Percentiles rank a stretch among this genome's conserved stretches.
Evolutionary conservation across 2,329 filamentous ascomycete genomes (phyloP).

Genomic region (Pseudogymnoascus sp.): DNA sequence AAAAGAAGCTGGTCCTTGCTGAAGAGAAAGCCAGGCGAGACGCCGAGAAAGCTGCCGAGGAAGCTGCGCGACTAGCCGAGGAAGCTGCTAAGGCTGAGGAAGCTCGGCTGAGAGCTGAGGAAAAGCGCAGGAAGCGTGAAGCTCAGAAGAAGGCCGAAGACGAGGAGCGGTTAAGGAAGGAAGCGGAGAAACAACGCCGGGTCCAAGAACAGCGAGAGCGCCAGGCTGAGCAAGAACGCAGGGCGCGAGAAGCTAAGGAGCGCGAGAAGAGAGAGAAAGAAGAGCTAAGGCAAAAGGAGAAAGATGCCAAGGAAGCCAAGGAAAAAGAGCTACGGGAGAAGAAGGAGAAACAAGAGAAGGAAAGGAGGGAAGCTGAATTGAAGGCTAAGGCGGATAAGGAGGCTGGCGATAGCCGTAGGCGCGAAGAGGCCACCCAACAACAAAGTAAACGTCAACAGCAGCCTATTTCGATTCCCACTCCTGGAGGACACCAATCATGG

Average conservation of each 20-base stretch:
- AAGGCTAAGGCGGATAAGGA: constrained; percentile 36
- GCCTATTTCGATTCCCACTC: constrained; percentile 38
- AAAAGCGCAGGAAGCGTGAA: constrained; percentile 85
- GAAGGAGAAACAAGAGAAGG: constrained; percentile 48
- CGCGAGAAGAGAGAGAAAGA: constrained; percentile 77
- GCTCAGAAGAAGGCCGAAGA: constrained; percentile 84
- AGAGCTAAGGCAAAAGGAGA: constrained; percentile 71
- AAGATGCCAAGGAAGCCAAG: constrained; percentile 62
- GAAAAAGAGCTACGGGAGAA: constrained; percentile 47
- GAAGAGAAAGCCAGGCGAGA: constrained; percentile 85
- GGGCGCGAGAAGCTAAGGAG: constrained; percentile 69
- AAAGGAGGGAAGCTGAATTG: constrained; percentile 50
- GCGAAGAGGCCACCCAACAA: constrained; percentile 37
- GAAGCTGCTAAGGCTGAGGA: constrained; percentile 76
- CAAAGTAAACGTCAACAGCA: constrained; percentile 34
- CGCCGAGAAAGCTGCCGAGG: constrained; percentile 80
- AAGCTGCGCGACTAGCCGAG: constrained; percentile 63
- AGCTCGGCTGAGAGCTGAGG: constrained; percentile 71
- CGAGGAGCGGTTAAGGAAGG: constrained; percentile 75
- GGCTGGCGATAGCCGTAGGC: constrained; percentile 41
- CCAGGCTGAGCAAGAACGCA: constrained; percentile 78
- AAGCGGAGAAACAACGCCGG: constrained; percentile 72
- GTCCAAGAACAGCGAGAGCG: constrained; percentile 77
- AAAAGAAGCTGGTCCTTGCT: constrained; percentile 81
- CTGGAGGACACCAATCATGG: constrained; percentile 50